These are phyloP conservation scores for Rhodotorula kratochvilovae DNA, from an alignment of 768 basidiomycete genomes.

Conservation along the genomic window DNA sequence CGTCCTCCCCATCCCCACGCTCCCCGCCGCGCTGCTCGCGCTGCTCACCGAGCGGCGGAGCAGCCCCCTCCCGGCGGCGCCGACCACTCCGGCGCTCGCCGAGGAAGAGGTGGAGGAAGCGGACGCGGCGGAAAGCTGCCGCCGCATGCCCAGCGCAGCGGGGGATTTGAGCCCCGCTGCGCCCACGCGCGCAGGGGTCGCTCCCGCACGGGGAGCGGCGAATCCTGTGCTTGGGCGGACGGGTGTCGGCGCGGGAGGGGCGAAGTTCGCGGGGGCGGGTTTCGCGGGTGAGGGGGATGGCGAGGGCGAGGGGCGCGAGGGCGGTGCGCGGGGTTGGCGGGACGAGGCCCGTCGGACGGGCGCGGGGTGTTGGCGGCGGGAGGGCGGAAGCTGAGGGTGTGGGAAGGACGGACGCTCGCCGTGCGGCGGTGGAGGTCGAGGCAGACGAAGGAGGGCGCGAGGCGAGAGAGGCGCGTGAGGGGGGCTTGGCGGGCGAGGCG, in stretches of 20 bases:
- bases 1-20: not conserved
- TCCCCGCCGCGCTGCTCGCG: not conserved
- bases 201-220: not conserved
- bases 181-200: not conserved
- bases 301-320: not conserved
- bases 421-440: not conserved
- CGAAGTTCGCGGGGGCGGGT: slow-evolving; percentile 2
- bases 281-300: not conserved
- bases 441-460: not conserved
- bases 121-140: not conserved
- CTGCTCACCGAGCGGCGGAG: not conserved
- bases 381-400: not conserved
- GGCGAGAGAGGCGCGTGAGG: slow-evolving; percentile 7
- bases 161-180: not conserved
- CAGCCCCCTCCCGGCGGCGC: not conserved
- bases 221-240: not conserved
- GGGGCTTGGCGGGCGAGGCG: not conserved
- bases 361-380: not conserved
- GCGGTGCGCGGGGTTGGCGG: not conserved
- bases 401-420: not conserved
- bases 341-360: not conserved
- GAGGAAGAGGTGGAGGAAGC: not conserved
- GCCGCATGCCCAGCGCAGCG: not conserved
- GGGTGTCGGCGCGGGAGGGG: not conserved
- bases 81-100: too few relatives aligned